phyloP scores from a whole-genome alignment of 179 eudicot species.

The Monotropa hypopitys region DNA sequence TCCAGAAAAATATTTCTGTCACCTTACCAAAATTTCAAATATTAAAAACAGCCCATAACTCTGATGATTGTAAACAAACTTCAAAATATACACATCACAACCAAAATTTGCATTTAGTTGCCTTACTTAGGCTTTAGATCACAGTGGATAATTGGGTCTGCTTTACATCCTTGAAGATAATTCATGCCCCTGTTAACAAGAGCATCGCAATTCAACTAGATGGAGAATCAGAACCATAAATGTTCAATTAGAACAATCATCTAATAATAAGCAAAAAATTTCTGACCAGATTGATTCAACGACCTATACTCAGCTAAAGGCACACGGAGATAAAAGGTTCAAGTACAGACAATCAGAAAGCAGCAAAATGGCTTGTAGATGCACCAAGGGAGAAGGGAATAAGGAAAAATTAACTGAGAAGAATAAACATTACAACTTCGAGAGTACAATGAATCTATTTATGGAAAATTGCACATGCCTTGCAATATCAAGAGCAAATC shows the following conservation, averaged over 20 bases:
- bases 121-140: constrained; percentile 94
- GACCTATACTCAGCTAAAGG: no score
- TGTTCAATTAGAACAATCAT: neutral
- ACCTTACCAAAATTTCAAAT: constrained; percentile 81
- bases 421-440: neutral
- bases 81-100: constrained; percentile 6
- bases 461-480: constrained; percentile 33
- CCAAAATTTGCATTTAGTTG: constrained; percentile 40
- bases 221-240: neutral
- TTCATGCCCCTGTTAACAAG: constrained; percentile 73
- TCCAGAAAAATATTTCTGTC: constrained; percentile 99
- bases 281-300: no score
- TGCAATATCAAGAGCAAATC: constrained; percentile 93
- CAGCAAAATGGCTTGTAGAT: neutral
- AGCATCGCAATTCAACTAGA: neutral
- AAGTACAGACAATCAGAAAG: neutral
- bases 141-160: constrained; percentile 81
- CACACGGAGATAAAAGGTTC: no score
- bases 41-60: constrained; percentile 31
- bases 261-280: no score
- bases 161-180: constrained; percentile 90
- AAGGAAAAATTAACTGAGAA: neutral
- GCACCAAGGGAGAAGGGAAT: neutral
- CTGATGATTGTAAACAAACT: neutral
- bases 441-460: neutral